Percentiles rank a stretch among this genome's conserved stretches.
These are phyloP conservation scores for Oryza brachyantha DNA, from an alignment of 176 grass and related monocot species.

Conservation along the genomic window DNA sequence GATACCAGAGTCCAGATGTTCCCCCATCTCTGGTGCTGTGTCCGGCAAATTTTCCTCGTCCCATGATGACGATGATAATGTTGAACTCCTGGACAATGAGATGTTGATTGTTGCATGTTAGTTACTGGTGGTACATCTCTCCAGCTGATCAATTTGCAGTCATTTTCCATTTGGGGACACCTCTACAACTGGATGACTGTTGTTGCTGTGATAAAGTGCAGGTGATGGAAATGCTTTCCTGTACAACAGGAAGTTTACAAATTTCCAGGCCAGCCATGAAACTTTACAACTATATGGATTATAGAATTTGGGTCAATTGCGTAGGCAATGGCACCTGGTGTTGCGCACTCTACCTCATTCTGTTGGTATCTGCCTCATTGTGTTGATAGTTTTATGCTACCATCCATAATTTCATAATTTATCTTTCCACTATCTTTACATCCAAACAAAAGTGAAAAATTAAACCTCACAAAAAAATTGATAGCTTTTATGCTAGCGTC, in stretches of 20 bases:
- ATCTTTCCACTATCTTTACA: not conserved
- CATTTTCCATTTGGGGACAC: not conserved
- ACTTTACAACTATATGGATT: not conserved
- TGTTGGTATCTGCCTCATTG: not conserved
- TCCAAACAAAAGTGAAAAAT: not conserved
- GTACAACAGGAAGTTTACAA: not conserved
- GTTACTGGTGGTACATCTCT: not conserved
- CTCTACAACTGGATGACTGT: not conserved
- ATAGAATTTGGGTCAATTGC: not conserved
- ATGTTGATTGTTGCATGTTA: constrained; percentile 38
- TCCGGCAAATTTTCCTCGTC: constrained; percentile 46
- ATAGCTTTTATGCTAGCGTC: too few relatives aligned
- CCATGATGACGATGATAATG: constrained; percentile 56
- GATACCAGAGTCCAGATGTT: constrained; percentile 41
- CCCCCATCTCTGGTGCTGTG: not conserved
- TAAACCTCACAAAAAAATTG: too few relatives aligned
- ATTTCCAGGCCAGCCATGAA: not conserved
- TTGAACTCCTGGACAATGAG: constrained; percentile 53
- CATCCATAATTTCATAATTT: not conserved
- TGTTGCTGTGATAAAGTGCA: not conserved
- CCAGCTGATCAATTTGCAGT: not conserved
- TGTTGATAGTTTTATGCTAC: not conserved
- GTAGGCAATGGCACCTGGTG: too few relatives aligned
- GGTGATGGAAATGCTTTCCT: not conserved
- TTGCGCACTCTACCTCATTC: not conserved